Conservation (phyloP, 2,329 filamentous ascomycete species). For the Orbilia ellipsospora region DNA sequence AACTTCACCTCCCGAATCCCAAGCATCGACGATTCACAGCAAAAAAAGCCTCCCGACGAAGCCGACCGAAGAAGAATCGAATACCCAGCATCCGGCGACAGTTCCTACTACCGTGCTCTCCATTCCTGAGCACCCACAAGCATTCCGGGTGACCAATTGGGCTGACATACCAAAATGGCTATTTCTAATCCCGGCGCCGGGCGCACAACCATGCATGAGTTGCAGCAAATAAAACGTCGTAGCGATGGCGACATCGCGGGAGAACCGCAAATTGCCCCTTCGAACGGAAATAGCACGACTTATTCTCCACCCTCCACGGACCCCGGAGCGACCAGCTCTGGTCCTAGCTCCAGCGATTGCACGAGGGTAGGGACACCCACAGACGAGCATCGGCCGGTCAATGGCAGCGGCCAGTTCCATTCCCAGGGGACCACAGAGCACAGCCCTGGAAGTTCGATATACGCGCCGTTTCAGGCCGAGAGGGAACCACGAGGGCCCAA, state of each 20-base stretch:
- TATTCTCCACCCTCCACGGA: background rate
- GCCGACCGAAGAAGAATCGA: conserved; percentile 1
- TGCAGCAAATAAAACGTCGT: conserved; percentile 43
- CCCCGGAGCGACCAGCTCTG: no score
- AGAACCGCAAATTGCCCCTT: conserved; percentile 30
- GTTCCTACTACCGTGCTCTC: background rate
- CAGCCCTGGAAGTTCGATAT: no score
- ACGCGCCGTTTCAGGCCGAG: background rate
- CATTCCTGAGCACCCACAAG: conserved; percentile 1
- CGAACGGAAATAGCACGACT: conserved; percentile 14
- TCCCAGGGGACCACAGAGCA: no score
- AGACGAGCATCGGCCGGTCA: no score
- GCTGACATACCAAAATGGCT: conserved; percentile 7
- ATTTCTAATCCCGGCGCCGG: conserved; percentile 2
- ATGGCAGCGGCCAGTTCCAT: no score
- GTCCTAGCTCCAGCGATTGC: conserved; percentile 25
- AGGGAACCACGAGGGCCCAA: conserved; percentile 1
- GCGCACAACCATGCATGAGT: conserved; percentile 30
- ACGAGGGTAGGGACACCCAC: conserved; percentile 5
- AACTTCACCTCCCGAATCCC: conserved; percentile 21
- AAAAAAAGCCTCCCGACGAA: no score
- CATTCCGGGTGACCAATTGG: conserved; percentile 31
- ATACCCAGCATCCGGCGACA: background rate
- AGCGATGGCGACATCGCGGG: conserved; percentile 48
- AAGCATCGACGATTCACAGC: conserved; percentile 9